Conservation (phyloP, 352 stramenopile genomes). For the Phytopythium chamaehyphon region DNA sequence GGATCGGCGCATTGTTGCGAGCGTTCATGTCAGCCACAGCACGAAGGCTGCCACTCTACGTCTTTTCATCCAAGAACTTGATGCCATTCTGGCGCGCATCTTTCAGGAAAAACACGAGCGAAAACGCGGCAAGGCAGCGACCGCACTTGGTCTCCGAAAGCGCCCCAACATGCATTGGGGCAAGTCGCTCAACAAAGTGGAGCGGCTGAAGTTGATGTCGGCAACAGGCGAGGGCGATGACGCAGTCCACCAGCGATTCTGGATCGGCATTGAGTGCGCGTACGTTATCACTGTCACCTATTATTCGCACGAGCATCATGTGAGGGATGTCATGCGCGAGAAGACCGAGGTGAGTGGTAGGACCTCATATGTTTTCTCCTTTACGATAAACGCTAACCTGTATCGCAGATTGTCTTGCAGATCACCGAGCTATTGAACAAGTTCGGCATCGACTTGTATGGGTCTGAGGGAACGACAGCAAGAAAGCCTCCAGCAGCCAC, state of each 20-base stretch:
- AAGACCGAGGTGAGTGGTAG: slow-evolving; percentile 56
- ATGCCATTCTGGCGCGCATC: slow-evolving; percentile 44
- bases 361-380: not conserved
- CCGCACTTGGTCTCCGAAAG: slow-evolving; percentile 46
- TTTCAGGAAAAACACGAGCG: slow-evolving; percentile 23
- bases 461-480: not conserved
- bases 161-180: slow-evolving; percentile 36
- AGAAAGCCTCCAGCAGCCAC: not conserved
- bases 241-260: slow-evolving; percentile 39
- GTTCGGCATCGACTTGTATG: slow-evolving; percentile 28
- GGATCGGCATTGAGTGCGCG: slow-evolving; percentile 64
- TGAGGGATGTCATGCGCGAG: slow-evolving; percentile 54
- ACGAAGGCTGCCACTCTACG: slow-evolving; percentile 47
- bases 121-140: slow-evolving; percentile 23
- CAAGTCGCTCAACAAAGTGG: slow-evolving; percentile 31
- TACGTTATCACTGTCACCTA: slow-evolving; percentile 76
- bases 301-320: slow-evolving; percentile 64
- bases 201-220: slow-evolving; percentile 27
- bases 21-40: slow-evolving; percentile 51
- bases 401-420: slow-evolving; percentile 44
- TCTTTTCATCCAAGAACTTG: slow-evolving; percentile 71
- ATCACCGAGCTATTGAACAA: slow-evolving; percentile 51
- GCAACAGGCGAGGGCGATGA: slow-evolving; percentile 20
- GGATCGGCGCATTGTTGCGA: slow-evolving; percentile 47
- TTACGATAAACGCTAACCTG: slow-evolving; percentile 1